phyloP scores from a whole-genome alignment of 805 yeast genomes.

The Maudiozyma serrabonitensis region DNA sequence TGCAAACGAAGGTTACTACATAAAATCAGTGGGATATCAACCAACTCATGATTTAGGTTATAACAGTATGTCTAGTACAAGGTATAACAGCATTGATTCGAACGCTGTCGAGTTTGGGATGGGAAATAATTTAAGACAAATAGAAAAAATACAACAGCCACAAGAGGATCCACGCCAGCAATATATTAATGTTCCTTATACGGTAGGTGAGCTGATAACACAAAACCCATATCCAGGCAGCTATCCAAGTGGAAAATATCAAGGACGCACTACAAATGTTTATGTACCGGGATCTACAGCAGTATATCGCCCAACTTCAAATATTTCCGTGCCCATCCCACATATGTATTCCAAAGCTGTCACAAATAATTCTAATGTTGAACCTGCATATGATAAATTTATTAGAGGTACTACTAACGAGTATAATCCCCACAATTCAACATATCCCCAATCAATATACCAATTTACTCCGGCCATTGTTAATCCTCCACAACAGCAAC shows the following conservation, averaged over 20 bases:
- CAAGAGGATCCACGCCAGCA: not conserved
- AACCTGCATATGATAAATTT: not conserved
- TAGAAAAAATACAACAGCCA: not conserved
- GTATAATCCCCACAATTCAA: not conserved
- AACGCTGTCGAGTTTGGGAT: not conserved
- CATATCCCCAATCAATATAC: not conserved
- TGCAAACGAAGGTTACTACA: not conserved
- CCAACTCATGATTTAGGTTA: not conserved
- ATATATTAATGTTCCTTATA: not conserved
- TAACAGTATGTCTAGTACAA: not conserved
- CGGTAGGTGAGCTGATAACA: not conserved
- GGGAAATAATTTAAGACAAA: not conserved
- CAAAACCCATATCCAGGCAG: not conserved
- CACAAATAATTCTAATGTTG: not conserved
- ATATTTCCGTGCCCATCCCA: not conserved
- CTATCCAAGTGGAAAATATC: not conserved
- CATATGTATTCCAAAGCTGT: not conserved
- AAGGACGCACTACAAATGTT: not conserved
- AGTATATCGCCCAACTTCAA: not conserved
- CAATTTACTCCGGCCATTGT: not conserved
- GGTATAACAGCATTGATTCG: conserved; percentile 1
- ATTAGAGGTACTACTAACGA: not conserved
- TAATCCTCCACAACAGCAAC: not conserved
- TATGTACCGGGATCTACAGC: not conserved
- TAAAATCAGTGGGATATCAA: not conserved